A percentile compares a stretch with the other conserved stretches of the same genome.
These are phyloP conservation scores for Fusarium avenaceum DNA, from an alignment of 2,329 filamentous ascomycete genomes.

Conservation along the genomic window DNA sequence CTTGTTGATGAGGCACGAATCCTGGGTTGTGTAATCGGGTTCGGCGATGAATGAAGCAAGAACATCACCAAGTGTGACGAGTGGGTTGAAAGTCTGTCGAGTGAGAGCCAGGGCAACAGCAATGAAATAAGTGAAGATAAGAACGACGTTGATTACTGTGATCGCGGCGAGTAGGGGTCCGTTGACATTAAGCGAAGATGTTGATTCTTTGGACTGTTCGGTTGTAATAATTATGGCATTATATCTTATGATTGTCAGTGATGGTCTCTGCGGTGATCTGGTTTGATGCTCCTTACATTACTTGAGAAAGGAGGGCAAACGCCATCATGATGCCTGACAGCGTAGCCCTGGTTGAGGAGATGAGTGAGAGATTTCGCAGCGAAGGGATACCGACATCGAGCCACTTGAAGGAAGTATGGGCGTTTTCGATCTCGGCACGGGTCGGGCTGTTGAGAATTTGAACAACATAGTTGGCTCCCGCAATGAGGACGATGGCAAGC, in stretches of 20 bases:
- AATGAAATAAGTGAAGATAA: conserved; percentile 58
- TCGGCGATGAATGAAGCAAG: conserved; percentile 64
- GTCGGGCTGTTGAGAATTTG: conserved; percentile 69
- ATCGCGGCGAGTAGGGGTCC: conserved; percentile 56
- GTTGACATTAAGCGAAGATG: conserved; percentile 56
- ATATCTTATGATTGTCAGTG: conserved; percentile 56
- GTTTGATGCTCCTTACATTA: conserved; percentile 60
- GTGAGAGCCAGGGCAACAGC: conserved; percentile 57
- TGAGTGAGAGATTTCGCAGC: conserved; percentile 61
- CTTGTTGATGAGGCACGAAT: conserved; percentile 63
- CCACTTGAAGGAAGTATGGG: conserved; percentile 62
- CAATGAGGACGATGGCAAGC: conserved; percentile 59
- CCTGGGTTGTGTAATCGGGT: conserved; percentile 60
- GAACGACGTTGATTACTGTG: conserved; percentile 58
- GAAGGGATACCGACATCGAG: conserved; percentile 68
- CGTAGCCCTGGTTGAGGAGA: conserved; percentile 58
- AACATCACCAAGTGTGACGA: conserved; percentile 65
- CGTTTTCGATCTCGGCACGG: conserved; percentile 61
- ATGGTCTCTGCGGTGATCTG: not conserved
- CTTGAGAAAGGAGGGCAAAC: conserved; percentile 60
- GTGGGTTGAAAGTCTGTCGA: conserved; percentile 56
- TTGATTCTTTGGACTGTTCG: conserved; percentile 24
- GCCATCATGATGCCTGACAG: conserved; percentile 58
- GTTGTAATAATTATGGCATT: conserved; percentile 65
- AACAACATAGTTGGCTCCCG: conserved; percentile 66